These are phyloP conservation scores for Gossypium aridum DNA, from an alignment of 441 rosid genomes.

Conservation along the genomic window DNA sequence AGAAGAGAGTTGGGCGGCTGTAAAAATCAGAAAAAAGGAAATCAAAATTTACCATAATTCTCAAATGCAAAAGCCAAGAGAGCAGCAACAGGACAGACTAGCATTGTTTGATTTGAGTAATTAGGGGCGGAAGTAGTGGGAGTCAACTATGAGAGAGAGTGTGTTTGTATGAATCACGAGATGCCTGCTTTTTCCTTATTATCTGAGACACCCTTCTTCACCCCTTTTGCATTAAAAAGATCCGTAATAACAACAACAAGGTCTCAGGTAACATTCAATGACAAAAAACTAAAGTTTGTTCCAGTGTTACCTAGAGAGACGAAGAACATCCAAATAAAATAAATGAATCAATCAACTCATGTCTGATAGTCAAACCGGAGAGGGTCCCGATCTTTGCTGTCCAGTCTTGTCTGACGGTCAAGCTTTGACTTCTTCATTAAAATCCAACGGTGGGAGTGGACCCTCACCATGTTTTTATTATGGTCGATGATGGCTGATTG, in stretches of 20 bases:
- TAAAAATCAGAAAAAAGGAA: no score
- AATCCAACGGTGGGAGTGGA: constrained; percentile 40
- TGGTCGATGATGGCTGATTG: not conserved
- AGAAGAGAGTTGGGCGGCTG: no score
- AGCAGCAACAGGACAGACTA: no score
- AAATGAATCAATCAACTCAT: constrained; percentile 1
- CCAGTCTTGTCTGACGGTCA: constrained; percentile 34
- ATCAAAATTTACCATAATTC: no score
- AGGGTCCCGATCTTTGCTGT: not conserved
- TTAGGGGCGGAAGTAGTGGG: no score
- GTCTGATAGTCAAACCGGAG: constrained; percentile 51
- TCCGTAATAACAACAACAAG: no score
- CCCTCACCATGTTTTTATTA: not conserved
- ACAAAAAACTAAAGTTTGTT: not conserved
- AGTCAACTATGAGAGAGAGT: not conserved
- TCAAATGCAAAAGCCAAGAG: no score
- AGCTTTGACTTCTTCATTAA: constrained; percentile 25
- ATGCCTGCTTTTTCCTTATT: not conserved
- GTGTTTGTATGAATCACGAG: not conserved
- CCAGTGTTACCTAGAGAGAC: not conserved
- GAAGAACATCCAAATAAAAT: no score
- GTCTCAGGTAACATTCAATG: no score
- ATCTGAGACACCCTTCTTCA: not conserved
- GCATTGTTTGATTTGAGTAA: no score
- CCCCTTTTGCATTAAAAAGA: not conserved